Evolutionary conservation across 2,329 filamentous ascomycete species (phyloP).

Genomic region (Curvularia lunata): DNA sequence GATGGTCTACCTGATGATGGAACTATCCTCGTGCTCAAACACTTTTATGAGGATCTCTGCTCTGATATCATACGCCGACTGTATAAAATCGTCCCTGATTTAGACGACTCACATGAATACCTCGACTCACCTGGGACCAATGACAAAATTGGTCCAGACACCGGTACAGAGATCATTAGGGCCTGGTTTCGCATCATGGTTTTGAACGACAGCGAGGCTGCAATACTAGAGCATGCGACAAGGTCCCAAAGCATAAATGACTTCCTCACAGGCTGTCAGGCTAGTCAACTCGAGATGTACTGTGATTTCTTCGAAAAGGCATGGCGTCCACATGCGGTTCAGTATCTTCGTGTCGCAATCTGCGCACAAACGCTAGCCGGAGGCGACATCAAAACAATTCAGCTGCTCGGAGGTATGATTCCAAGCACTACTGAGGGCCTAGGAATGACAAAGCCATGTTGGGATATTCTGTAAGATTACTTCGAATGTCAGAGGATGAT

Average conservation of each 20-base stretch:
- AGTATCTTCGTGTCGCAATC: conserved; percentile 37
- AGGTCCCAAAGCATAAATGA: conserved; percentile 31
- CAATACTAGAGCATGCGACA: conserved; percentile 31
- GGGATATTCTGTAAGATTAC: conserved; percentile 38
- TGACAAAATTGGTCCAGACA: conserved; percentile 15
- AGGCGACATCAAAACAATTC: conserved; percentile 33
- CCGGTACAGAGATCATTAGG: conserved; percentile 33
- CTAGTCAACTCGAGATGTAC: conserved; percentile 37
- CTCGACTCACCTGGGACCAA: conserved; percentile 8
- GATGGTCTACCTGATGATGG: conserved; percentile 33
- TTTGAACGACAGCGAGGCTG: conserved; percentile 37
- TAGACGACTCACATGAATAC: conserved; percentile 19
- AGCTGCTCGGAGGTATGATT: conserved; percentile 32
- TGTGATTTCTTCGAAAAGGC: conserved; percentile 42
- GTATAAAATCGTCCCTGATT: conserved; percentile 36
- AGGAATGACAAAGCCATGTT: conserved; percentile 36
- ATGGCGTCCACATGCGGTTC: conserved; percentile 37
- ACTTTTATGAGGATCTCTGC: conserved; percentile 37
- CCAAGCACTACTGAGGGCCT: conserved; percentile 34
- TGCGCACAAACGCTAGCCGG: conserved; percentile 37
- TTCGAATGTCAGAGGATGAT: not conserved
- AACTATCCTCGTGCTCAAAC: conserved; percentile 36
- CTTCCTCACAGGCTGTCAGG: conserved; percentile 31
- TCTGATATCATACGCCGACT: conserved; percentile 27
- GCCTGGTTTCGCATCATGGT: conserved; percentile 43